Conservation (phyloP, 805 yeast species). For the Lachancea dasiensis region DNA sequence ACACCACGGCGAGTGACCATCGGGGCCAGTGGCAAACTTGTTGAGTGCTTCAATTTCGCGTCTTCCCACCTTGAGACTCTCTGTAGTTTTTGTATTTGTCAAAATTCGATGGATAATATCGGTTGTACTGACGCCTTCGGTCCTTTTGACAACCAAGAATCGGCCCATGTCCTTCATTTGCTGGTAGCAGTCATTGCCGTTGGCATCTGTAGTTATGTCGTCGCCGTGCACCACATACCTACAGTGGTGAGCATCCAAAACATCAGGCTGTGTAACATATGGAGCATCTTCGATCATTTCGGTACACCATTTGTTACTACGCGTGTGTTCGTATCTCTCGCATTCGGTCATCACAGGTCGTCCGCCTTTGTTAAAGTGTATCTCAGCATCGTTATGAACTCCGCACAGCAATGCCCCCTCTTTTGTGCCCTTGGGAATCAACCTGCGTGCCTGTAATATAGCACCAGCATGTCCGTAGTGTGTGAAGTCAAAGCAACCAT, state of each 20-base stretch:
- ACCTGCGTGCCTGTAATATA: constrained; percentile 82
- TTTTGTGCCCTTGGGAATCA: constrained; percentile 58
- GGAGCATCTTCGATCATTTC: constrained; percentile 73
- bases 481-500: constrained; percentile 96
- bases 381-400: constrained; percentile 88
- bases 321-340: constrained; percentile 80
- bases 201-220: constrained; percentile 93
- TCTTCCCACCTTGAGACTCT: constrained; percentile 1
- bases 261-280: constrained; percentile 75
- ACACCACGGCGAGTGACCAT: constrained; percentile 50
- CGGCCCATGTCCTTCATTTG: constrained; percentile 77
- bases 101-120: constrained; percentile 90
- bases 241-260: constrained; percentile 71
- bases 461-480: constrained; percentile 99
- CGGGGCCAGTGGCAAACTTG: constrained; percentile 54
- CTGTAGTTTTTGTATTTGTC: constrained; percentile 11
- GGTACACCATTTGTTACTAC: constrained; percentile 87
- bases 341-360: constrained; percentile 84
- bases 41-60: constrained; percentile 17
- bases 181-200: constrained; percentile 91
- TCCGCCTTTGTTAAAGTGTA: constrained; percentile 80
- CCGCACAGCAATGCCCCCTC: constrained; percentile 40
- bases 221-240: constrained; percentile 97
- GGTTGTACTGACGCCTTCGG: constrained; percentile 91
- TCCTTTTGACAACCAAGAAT: constrained; percentile 85